Base-by-base conservation (phyloP, 2,329 filamentous ascomycete species). In the Pochonia chlamydosporia region DNA sequence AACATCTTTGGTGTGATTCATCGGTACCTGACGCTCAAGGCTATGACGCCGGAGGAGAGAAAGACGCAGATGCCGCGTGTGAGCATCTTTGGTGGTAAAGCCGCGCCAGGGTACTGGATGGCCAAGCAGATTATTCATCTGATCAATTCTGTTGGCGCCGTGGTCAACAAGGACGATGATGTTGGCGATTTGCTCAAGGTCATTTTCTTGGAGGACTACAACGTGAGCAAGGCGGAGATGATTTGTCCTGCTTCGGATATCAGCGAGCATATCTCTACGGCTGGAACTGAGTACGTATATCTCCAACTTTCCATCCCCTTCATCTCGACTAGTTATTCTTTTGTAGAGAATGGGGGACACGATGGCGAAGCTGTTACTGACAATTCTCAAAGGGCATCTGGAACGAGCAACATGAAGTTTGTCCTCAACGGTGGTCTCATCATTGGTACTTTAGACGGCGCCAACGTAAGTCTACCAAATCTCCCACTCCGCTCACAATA, bases 381-480 rank as follows among this genome's bases (percentile, higher is more conserved):
- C 50, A 51, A 45, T 56, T 36, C 6, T 3, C 18, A 46, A 42
- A 79, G 75, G 64, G 81, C 81, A 18, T 84, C 79, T 54, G 92
- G 92, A 53, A 96, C 90, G 11, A 95, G 89, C 62, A 99, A 99
- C 81, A 99, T 99, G 93, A 99, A 99, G 70, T 99, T 99, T 67
- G 93, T 96, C 13, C 78, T 99, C 61, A 99, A 97, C 60, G 93
- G 93, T 54, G 93, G 93, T 54, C 75, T 99, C 52, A 95, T 99
- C 61, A 99, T 99, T 58, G 93, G 93, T 58, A 99, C 93, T 18
- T 96, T 92, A 64, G 93, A 99, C 61, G 93, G 93, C 63, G 93
- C 93, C 53, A 99, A 99, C 63, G 89, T 93, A 76, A 77, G 85
- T 75, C 11, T 20, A 36, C 28, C 7, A n/a, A 10, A 13, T n/a